phyloP scores from a whole-genome alignment of 345 rosid genomes.

The Luvunga scandens region DNA sequence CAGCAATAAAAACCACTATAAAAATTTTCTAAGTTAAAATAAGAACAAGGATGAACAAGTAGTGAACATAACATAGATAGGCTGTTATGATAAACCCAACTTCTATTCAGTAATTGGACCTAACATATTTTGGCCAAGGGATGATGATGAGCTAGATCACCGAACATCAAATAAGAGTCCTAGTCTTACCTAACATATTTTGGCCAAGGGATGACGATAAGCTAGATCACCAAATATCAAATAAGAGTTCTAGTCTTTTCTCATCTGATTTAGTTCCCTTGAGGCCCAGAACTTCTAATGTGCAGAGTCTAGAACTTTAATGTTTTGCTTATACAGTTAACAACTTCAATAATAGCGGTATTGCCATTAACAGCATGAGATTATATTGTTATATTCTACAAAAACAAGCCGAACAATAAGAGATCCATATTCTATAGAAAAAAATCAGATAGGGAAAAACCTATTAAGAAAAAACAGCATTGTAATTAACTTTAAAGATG shows the following conservation, averaged over 20 bases:
- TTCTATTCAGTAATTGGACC: background rate
- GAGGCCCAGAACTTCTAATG: background rate
- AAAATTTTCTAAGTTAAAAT: background rate
- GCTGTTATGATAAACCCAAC: background rate
- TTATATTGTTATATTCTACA: background rate
- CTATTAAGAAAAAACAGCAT: background rate
- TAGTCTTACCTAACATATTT: background rate
- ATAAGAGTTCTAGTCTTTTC: background rate
- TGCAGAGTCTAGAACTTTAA: background rate
- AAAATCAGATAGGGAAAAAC: background rate
- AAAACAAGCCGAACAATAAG: background rate
- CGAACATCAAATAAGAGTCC: background rate
- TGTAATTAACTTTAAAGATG: background rate
- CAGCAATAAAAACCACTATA: background rate
- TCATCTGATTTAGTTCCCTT: background rate
- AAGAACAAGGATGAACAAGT: background rate
- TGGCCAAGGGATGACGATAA: background rate
- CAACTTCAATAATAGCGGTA: background rate
- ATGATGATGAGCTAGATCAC: background rate
- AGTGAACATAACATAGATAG: background rate
- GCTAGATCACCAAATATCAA: background rate
- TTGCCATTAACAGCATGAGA: background rate
- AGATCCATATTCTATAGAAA: background rate
- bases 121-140: background rate
- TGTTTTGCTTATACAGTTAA: background rate